Conservation (phyloP, 2,329 filamentous ascomycete species). For the Shiraia bambusicola region DNA sequence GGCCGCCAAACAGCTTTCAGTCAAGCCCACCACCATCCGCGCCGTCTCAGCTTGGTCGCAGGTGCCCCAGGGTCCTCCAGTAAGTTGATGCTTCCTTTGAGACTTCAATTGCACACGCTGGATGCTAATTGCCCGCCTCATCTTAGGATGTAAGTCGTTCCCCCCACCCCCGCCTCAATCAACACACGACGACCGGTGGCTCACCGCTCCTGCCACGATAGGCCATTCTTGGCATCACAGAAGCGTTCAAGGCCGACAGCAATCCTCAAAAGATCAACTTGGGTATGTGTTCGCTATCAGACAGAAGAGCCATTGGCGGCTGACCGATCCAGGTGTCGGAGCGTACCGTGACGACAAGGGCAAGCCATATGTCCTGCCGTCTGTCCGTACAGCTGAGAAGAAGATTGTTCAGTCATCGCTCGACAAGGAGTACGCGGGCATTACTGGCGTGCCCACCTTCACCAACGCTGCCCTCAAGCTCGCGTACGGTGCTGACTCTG, state of each 20-base stretch:
- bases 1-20: slow-evolving; percentile 36
- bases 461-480: slow-evolving; percentile 88
- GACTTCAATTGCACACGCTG: too few relatives aligned
- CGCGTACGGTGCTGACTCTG: slow-evolving; percentile 81
- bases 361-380: slow-evolving; percentile 96
- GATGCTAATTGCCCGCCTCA: slow-evolving; percentile 11
- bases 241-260: slow-evolving; percentile 96
- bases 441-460: slow-evolving; percentile 93
- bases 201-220: slow-evolving; percentile 41
- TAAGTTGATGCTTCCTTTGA: slow-evolving; percentile 53
- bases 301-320: slow-evolving; percentile 3
- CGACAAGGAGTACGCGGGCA: slow-evolving; percentile 98
- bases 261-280: slow-evolving; percentile 98
- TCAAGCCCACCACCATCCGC: slow-evolving; percentile 48
- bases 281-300: slow-evolving; percentile 54
- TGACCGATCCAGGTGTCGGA: slow-evolving; percentile 70
- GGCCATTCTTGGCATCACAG: slow-evolving; percentile 89
- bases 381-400: slow-evolving; percentile 84
- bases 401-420: slow-evolving; percentile 74
- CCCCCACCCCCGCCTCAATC: not conserved
- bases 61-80: slow-evolving; percentile 90
- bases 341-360: slow-evolving; percentile 98
- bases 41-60: slow-evolving; percentile 84
- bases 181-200: slow-evolving; percentile 9
- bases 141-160: slow-evolving; percentile 39